A percentile compares a stretch with the other conserved stretches of the same genome.
Evolutionary conservation across 2,329 filamentous ascomycete species (phyloP).

Genomic region (Fusarium cicatricum): DNA sequence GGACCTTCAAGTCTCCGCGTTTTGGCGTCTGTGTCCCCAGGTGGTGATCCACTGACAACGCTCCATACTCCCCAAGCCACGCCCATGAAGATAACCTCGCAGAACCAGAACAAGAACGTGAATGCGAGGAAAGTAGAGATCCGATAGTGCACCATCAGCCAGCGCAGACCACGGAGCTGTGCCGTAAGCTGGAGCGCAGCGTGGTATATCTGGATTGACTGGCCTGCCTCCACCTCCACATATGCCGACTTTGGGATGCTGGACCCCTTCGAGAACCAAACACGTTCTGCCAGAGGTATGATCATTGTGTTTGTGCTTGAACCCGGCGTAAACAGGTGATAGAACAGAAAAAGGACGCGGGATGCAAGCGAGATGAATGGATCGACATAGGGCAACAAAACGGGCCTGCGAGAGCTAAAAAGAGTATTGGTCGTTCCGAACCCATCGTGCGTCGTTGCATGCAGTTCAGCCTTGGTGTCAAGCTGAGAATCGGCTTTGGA

Average conservation of each 20-base stretch:
- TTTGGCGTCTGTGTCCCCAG: slow-evolving; percentile 15
- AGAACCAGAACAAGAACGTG: slow-evolving; percentile 77
- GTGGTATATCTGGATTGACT: slow-evolving; percentile 79
- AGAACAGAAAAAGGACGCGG: slow-evolving; percentile 69
- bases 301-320: slow-evolving; percentile 69
- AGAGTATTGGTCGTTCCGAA: slow-evolving; percentile 55
- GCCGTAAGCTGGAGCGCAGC: slow-evolving; percentile 75
- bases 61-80: slow-evolving; percentile 69
- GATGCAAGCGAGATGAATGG: slow-evolving; percentile 69
- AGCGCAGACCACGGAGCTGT: slow-evolving; percentile 77
- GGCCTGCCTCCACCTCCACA: slow-evolving; percentile 73
- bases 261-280: slow-evolving; percentile 65
- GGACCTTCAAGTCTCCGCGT: slow-evolving; percentile 11
- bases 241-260: slow-evolving; percentile 57
- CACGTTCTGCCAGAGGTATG: slow-evolving; percentile 76
- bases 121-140: slow-evolving; percentile 74
- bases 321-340: slow-evolving; percentile 73
- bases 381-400: slow-evolving; percentile 82
- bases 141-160: slow-evolving; percentile 87
- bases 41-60: slow-evolving; percentile 43
- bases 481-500: slow-evolving; percentile 44
- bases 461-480: slow-evolving; percentile 39
- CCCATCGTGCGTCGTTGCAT: slow-evolving; percentile 45
- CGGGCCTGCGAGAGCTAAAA: slow-evolving; percentile 74
- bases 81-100: slow-evolving; percentile 73